These are phyloP conservation scores for Pseudognaphalium luteoalbum DNA, from an alignment of 129 eudicot species.

Conservation along the genomic window DNA sequence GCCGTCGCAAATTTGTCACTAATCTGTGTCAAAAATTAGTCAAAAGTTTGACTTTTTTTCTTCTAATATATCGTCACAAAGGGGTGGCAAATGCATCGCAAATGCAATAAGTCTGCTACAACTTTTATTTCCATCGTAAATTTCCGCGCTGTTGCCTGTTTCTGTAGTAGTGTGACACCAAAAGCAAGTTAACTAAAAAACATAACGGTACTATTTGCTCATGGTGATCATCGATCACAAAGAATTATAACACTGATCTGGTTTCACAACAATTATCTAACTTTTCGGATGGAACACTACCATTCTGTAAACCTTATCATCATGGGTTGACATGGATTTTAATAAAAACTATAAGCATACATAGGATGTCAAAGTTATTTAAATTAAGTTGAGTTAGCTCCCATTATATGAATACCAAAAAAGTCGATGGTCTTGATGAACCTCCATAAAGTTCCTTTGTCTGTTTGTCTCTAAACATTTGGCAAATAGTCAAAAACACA, in stretches of 20 bases:
- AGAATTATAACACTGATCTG: slow-evolving; percentile 8
- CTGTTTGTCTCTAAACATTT: not conserved
- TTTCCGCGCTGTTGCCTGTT: no score
- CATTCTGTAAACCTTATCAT: not conserved
- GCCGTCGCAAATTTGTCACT: no score
- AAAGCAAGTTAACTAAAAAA: no score
- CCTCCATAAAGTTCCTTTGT: not conserved
- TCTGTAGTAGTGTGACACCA: no score
- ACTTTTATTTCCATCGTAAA: no score
- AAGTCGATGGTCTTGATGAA: not conserved
- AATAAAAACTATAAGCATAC: not conserved
- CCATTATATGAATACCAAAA: not conserved
- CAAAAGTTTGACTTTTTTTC: no score
- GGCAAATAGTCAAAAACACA: not conserved
- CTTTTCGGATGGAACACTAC: not conserved
- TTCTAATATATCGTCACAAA: no score
- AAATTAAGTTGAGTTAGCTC: not conserved
- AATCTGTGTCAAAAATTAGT: no score
- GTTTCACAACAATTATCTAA: not conserved
- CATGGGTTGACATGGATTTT: not conserved
- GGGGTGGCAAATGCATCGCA: no score
- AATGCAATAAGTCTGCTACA: no score
- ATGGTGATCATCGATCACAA: not conserved
- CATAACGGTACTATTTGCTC: not conserved
- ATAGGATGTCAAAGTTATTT: not conserved